Evolutionary conservation across 129 eudicot genomes (phyloP), one percentile per base, ranked within the genome.

Genomic region (Chrysanthemum seticuspe): DNA sequence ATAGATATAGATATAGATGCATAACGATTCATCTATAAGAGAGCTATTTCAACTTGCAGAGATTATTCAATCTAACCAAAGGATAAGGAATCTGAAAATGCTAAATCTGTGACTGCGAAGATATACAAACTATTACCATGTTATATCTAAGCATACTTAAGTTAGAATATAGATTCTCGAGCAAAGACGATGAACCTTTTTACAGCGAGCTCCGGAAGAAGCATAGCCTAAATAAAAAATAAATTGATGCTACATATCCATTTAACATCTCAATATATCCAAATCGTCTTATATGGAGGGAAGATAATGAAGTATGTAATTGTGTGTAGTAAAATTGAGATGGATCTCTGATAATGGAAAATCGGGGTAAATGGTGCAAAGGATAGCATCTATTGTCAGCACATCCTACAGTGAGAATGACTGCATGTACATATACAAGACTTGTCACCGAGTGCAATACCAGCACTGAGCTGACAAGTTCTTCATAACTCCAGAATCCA

Each of bases 361-460:
- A 50, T 51, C 47, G 27, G 13, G 21, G 54, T 65, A 40, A 6
- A 15, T 36, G 3, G 18, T 65, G 53, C 23, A 27, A 65, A 65
- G 14, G 47, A 65, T 40, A 51, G 57, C 19, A 68, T 25, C 59
- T 49, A 50, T 13, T 3, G 25, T 67, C 53, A 56, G 16, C 25
- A 50, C 4, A 68, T 51, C 73, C 61, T 51, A 27, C 73, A 25
- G 25, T 68, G 44, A 67, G 72, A 67, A 67, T 47, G 55, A 67
- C 19, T 25, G 21, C 50, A 12, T 13, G 49, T 12, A 66, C 36
- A 25, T 23, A 50, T 19, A 68, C 27, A 50, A 50, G 29, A 68
- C 48, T 68, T 68, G 61, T n/a, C 23, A 8, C 36, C 36, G 12
- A 13, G 71, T 23, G 36, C 44, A 21, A 40, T 40, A 7, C 47